Percentiles rank a stretch among this genome's conserved stretches.
phyloP scores from a whole-genome alignment of 164 flowering plant species.

The Vitis cinerea region DNA sequence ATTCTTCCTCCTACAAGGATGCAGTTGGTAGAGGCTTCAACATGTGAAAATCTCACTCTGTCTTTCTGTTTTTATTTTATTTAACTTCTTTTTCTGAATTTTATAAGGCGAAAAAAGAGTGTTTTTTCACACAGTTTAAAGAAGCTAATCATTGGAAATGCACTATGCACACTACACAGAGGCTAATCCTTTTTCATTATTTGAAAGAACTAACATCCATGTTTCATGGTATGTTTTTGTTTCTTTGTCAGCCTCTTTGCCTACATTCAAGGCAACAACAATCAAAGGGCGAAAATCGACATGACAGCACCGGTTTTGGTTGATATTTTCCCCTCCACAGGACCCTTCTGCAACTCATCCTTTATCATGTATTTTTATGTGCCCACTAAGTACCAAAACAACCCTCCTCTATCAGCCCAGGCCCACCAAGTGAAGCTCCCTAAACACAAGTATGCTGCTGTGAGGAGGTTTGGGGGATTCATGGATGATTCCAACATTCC shows the following conservation, averaged over 20 bases:
- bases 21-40: conserved; percentile 19
- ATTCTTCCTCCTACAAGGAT: conserved; percentile 20
- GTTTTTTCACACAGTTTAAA: too few relatives aligned
- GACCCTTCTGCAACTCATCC: conserved; percentile 17
- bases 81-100: too few relatives aligned
- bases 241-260: conserved; percentile 13
- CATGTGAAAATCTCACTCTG: conserved; percentile 6
- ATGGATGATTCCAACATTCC: conserved; percentile 18
- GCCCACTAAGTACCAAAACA: conserved; percentile 17
- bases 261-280: conserved; percentile 27
- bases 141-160: too few relatives aligned
- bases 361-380: conserved; percentile 19
- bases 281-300: conserved; percentile 11
- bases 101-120: too few relatives aligned
- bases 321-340: conserved; percentile 9
- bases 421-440: conserved; percentile 19
- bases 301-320: conserved; percentile 26
- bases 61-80: background rate
- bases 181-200: too few relatives aligned
- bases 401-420: conserved; percentile 15
- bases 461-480: conserved; percentile 22
- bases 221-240: too few relatives aligned
- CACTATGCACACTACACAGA: too few relatives aligned
- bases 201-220: too few relatives aligned
- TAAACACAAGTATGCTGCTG: conserved; percentile 10